phyloP scores from a whole-genome alignment of 495 filamentous ascomycete genomes.

The Astrocystis sublimbata region DNA sequence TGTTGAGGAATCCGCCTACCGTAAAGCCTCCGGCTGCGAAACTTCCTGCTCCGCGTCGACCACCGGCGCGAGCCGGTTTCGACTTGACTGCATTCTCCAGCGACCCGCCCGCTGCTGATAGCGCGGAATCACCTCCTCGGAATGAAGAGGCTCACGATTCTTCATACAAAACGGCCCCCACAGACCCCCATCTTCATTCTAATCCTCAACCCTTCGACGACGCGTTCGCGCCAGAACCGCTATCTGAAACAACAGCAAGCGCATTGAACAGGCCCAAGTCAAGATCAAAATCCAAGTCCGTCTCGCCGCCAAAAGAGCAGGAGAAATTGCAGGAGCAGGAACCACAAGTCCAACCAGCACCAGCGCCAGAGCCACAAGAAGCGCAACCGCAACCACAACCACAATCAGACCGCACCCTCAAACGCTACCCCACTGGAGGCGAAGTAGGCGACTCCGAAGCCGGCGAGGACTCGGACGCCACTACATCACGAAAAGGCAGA shows the following conservation, averaged over 20 bases:
- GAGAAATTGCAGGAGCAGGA: too few species aligned
- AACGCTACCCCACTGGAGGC: conserved; percentile 29
- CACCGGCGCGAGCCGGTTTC: conserved; percentile 21
- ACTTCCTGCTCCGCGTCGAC: too few species aligned
- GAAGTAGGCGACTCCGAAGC: conserved; percentile 49
- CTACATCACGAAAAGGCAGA: too few species aligned
- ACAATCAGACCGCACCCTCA: conserved; percentile 18
- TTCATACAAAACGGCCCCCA: conserved; percentile 34
- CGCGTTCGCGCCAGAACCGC: conserved; percentile 28
- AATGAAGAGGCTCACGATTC: conserved; percentile 14
- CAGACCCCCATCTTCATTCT: conserved; percentile 37
- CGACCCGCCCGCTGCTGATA: conserved; percentile 5
- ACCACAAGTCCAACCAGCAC: too few species aligned
- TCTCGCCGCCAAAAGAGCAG: conserved; percentile 22
- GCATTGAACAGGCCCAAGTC: conserved; percentile 38
- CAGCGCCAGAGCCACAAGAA: too few species aligned
- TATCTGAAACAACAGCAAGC: conserved; percentile 43
- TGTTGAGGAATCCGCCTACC: conserved; percentile 3
- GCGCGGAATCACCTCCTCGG: not conserved
- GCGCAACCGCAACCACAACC: too few species aligned
- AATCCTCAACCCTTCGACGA: conserved; percentile 14
- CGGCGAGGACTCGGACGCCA: conserved; percentile 29
- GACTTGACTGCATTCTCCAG: conserved; percentile 34
- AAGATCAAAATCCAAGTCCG: conserved; percentile 24
- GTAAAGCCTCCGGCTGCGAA: conserved; percentile 11